phyloP scores from a whole-genome alignment of 2,329 filamentous ascomycete genomes.

The Samsoniella hepiali region DNA sequence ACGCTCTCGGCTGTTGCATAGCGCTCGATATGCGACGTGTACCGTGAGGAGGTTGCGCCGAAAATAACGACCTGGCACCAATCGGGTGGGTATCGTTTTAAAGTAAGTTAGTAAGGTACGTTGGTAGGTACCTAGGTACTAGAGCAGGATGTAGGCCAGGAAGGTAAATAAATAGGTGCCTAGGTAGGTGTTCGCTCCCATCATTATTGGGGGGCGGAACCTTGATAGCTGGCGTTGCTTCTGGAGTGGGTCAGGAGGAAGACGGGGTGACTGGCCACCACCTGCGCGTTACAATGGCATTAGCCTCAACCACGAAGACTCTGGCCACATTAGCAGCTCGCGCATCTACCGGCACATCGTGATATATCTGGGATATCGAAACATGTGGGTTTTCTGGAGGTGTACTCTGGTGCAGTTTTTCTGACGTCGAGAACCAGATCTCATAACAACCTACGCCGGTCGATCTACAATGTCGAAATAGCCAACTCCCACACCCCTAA shows the following conservation, averaged over 20 bases:
- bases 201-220: slow-evolving; percentile 1
- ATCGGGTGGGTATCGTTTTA: neutral
- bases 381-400: neutral
- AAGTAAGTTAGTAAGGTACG: no score
- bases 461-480: slow-evolving; percentile 7
- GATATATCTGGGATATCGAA: neutral
- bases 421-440: neutral
- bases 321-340: neutral
- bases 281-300: neutral
- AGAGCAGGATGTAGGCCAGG: no score
- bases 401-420: neutral
- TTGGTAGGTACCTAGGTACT: no score
- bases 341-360: neutral
- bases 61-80: neutral
- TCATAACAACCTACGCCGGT: neutral
- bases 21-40: neutral
- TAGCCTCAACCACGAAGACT: neutral
- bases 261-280: neutral
- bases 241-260: neutral
- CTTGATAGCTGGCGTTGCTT: neutral
- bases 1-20: neutral
- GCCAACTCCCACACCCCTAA: neutral
- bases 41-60: neutral
- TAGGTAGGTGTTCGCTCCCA: neutral
- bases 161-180: no score